Base-by-base conservation (phyloP, 2,329 filamentous ascomycete species). In the Arthrobotrys sinensis region DNA sequence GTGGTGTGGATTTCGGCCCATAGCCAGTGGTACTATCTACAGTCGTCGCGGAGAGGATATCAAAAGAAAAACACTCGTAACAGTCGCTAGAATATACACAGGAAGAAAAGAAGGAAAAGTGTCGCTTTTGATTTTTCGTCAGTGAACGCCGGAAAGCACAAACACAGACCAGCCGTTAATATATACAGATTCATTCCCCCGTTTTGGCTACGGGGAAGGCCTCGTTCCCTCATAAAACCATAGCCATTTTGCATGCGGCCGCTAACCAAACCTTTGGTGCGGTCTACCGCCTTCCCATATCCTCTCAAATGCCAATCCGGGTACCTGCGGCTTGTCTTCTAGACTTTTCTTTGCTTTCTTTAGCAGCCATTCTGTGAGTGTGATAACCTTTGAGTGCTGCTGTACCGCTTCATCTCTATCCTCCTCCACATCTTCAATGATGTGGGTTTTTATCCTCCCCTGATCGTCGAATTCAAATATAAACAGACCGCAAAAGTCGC, bases 391-490 rank as follows among this genome's bases (percentile, higher is more conserved):
- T n/a, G 91, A 86, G 14, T 90, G 94, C 80, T 89, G 90, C 82
- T 97, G 94, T 90, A 92, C 96, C 77, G 93, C 65, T 55, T 80
- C 77, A 21, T 70, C 90, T 45, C 91, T 90, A 14, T 91, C 91
- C 82, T 96, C 91, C 82, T 97, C 92, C 0, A 93, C 92, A 85
- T 97, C 93, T 85, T 99, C 96, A 82, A 99, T 98, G 0, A 93
- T 97, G 84, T 98, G 96, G 81, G 90, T 93, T 57, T 92, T 85
- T 40, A 99, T 90, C 80, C 93, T 88, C 0, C 96, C 96, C 82
- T 97, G 89, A 55, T 90, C 88, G 83, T 98, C 96, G 83, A 99
- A 99, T 80, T 97, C 93, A 84, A 99, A 99, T 76, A 97, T 91
- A 85, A 98, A 99, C 10, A 98, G 85, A 0, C 96, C 96, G 0